Evolutionary conservation across 768 basidiomycete genomes (phyloP), one percentile per base, ranked within the genome.

Genomic region (Hericium alpestre): DNA sequence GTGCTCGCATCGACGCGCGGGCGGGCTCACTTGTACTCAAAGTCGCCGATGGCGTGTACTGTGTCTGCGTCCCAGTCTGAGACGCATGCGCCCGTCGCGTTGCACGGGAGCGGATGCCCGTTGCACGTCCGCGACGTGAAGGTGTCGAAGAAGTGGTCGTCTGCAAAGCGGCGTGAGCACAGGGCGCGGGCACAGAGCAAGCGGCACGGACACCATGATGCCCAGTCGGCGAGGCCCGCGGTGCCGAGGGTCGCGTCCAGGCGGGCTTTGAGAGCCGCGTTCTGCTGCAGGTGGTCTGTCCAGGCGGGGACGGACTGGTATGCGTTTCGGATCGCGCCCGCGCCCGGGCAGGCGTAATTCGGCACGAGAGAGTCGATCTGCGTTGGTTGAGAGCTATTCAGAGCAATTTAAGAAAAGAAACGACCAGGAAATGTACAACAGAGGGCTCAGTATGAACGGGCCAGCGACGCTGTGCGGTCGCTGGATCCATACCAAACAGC

Each of bases 111-210:
- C 0, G 71, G 64, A 55, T 75, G 75, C 1, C 72, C 73, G 55
- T 75, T 64, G 59, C 77, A 79, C 1, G 75, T 77, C 50, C 78
- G 66, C 3, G 78, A 76, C 16, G 69, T 73, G 64, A 79, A 76
- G n/a, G 74, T 74, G 61, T 79, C 78, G 62, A 79, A 79, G 67
- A 73, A 79, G 56, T 78, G 78, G 56, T 79, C 75, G 58, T 76
- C 74, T 76, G 57, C 4, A 18, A n/a, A 16, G 4, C 4, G 20
- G 10, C 18, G 37, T 12, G 8, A 16, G 41, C 50, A 38, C 54
- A 20, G 39, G 7, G 48, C 11, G 12, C 6, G 16, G 3, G 13
- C 3, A 53, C 23, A 48, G 15, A 22, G 12, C 22, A 38, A 40
- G 18, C 16, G 51, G 38, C 16, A 56, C 73, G 50, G 52, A 76